phyloP scores from a whole-genome alignment of 1,284 basidiomycete genomes.

The Abortiporus biennis region DNA sequence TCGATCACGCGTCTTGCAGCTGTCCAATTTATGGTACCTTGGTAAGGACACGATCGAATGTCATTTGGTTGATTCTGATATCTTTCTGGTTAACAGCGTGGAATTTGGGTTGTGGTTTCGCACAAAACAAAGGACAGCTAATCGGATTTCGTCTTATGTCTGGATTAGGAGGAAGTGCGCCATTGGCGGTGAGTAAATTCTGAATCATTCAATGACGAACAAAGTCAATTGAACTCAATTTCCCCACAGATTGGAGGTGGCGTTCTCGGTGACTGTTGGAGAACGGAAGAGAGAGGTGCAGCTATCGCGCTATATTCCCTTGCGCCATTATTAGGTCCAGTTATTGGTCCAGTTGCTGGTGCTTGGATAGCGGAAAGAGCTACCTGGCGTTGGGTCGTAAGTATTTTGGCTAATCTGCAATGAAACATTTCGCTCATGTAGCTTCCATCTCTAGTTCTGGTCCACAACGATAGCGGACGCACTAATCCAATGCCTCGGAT shows the following conservation, averaged over 20 bases:
- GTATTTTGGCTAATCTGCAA: slow-evolving; percentile 5
- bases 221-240: neutral
- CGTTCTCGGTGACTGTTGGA: slow-evolving; percentile 43
- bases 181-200: slow-evolving; percentile 44
- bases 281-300: slow-evolving; percentile 37
- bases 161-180: slow-evolving; percentile 60
- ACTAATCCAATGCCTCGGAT: slow-evolving; percentile 30
- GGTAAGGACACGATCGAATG: slow-evolving; percentile 33
- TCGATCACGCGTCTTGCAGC: slow-evolving; percentile 36
- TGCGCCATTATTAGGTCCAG: slow-evolving; percentile 37
- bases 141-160: slow-evolving; percentile 63
- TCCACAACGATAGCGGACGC: slow-evolving; percentile 32
- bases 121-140: slow-evolving; percentile 48
- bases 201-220: neutral
- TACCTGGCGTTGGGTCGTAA: slow-evolving; percentile 33
- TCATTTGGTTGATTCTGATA: neutral
- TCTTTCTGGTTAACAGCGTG: slow-evolving; percentile 35
- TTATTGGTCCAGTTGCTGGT: slow-evolving; percentile 34
- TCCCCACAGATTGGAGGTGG: slow-evolving; percentile 34
- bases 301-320: slow-evolving; percentile 44
- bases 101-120: slow-evolving; percentile 65
- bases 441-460: slow-evolving; percentile 27
- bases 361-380: slow-evolving; percentile 35
- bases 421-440: neutral
- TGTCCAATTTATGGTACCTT: slow-evolving; percentile 52